A percentile compares a stretch with the other conserved stretches of the same genome.
phyloP scores from a whole-genome alignment of 1,139 yeast species.

The Zhuliangozyma parablackwelliae region DNA sequence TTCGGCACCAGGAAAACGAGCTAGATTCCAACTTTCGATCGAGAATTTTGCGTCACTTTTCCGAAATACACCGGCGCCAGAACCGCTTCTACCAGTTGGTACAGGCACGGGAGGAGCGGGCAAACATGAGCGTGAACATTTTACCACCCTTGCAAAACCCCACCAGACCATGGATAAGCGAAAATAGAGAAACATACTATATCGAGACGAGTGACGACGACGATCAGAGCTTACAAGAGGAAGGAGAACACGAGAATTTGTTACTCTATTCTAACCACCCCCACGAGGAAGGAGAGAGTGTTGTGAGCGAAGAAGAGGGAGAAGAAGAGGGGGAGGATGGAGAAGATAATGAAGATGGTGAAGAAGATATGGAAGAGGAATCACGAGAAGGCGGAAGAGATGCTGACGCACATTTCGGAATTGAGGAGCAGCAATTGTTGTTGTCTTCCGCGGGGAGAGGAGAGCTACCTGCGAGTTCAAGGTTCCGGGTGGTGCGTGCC shows the following conservation, averaged over 20 bases:
- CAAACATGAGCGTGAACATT: neutral
- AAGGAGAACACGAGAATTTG: neutral
- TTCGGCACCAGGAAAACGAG: constrained; percentile 1
- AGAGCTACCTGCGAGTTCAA: no score
- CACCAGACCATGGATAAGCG: neutral
- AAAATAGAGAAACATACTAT: constrained; percentile 7
- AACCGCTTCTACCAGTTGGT: constrained; percentile 8
- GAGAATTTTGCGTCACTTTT: constrained; percentile 10
- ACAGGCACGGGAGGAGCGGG: neutral
- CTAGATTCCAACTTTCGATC: constrained; percentile 4
- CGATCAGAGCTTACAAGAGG: constrained; percentile 10
- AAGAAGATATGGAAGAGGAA: no score
- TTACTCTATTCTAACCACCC: no score
- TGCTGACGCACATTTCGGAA: no score
- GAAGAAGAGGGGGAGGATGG: no score
- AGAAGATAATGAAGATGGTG: no score
- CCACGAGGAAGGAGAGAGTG: constrained; percentile 6
- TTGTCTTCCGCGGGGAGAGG: no score
- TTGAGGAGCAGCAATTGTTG: no score
- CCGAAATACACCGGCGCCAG: constrained; percentile 10
- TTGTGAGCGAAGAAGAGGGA: no score
- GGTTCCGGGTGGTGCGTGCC: neutral
- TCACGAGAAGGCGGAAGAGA: no score
- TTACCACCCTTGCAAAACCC: neutral
- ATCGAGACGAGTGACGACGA: constrained; percentile 10